Evolutionary conservation across 2,329 filamentous ascomycete genomes (phyloP).

Genomic region (Nothopassalora personata): DNA sequence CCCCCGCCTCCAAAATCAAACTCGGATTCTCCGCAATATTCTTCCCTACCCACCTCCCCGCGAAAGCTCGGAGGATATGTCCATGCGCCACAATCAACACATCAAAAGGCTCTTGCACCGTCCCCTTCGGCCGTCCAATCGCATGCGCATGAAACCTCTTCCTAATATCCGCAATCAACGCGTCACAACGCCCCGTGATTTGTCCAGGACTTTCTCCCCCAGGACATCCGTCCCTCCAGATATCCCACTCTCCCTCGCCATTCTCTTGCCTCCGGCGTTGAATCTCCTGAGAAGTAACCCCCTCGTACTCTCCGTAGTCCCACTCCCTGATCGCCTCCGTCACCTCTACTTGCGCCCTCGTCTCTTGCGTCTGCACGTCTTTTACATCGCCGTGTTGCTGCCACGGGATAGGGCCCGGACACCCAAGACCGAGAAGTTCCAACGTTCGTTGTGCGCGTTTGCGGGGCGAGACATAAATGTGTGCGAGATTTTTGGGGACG

Average conservation of each 20-base stretch:
- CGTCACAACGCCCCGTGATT: conserved; percentile 66
- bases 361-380: conserved; percentile 27
- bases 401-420: conserved; percentile 65
- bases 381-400: conserved; percentile 23
- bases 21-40: conserved; percentile 68
- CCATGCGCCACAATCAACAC: conserved; percentile 82
- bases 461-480: conserved; percentile 89
- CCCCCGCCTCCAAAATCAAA: conserved; percentile 68
- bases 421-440: conserved; percentile 74
- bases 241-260: conserved; percentile 65
- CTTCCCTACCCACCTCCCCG: conserved; percentile 77
- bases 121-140: conserved; percentile 50
- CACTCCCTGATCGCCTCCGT: conserved; percentile 54
- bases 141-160: conserved; percentile 38
- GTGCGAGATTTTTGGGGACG: conserved; percentile 71
- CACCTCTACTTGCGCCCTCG: conserved; percentile 42
- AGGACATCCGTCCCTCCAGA: conserved; percentile 81
- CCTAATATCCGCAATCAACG: conserved; percentile 69
- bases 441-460: conserved; percentile 82
- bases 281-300: conserved; percentile 50
- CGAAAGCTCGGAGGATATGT: conserved; percentile 81
- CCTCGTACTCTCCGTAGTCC: conserved; percentile 61
- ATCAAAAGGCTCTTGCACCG: conserved; percentile 48
- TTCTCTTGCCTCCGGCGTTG: conserved; percentile 40
- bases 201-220: conserved; percentile 66